Base-by-base conservation (phyloP, 2,329 filamentous ascomycete genomes). In the Ophiostoma australiae region DNA sequence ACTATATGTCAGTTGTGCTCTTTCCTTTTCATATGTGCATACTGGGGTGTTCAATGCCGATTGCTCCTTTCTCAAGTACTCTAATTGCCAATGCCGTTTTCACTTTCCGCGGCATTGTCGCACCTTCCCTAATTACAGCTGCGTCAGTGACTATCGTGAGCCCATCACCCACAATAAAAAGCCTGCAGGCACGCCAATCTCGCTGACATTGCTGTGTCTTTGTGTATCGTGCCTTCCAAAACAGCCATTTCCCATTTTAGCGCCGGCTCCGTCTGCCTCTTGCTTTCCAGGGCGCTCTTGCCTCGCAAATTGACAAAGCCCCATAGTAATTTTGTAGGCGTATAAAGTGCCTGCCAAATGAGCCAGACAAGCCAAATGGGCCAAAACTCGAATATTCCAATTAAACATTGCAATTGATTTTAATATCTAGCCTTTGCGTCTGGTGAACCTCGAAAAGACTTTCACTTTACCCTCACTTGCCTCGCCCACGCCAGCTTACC, bases 221-320 rank as follows among this genome's bases (percentile, higher is more conserved):
- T 58, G 52, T 58, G 52, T 58, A 10, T 66, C 63, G 63, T 66
- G 35, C 63, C 63, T 66, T 66, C 63, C 63, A n/a, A 23, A 23
- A n/a, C 17, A 65, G 31, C 31, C 27, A 41, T 41, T 41, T 41
- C 10, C 15, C 33, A 23, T 37, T 35, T 66, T 66, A 66, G 63
- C 35, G 63, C 35, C 31, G 31, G n/a, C 3, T 61, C 31, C 8
- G 58, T 27, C n/a, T n/a, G n/a, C n/a, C n/a, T n/a, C n/a, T 20
- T 20, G 27, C 44, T 35, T n/a, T 35, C 17, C 58, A 31, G 27
- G 58, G 17, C 27, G 58, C 58, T 65, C 58, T 4, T 65, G 58
- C 63, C 63, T 66, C 63, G 63, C 63, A 66, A 66, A 66, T 39
- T n/a, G 35, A 66, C n/a, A 23, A 23, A 17, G 63, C 63, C 63